Evolutionary conservation across 1,284 basidiomycete genomes (phyloP).

Genomic region (Cutaneotrichosporon sp.): DNA sequence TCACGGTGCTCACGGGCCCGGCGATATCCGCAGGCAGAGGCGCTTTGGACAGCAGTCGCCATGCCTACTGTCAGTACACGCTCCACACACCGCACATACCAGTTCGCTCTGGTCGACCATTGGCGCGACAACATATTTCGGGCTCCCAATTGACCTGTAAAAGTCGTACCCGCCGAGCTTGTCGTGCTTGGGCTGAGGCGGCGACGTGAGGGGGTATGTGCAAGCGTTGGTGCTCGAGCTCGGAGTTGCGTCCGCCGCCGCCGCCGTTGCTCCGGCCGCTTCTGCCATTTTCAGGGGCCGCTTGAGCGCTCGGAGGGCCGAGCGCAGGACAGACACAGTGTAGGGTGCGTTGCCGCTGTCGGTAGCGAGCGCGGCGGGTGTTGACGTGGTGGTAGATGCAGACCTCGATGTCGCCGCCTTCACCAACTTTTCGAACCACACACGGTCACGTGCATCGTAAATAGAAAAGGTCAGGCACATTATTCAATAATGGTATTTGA

Average conservation of each 20-base stretch:
- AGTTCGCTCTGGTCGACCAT: slow-evolving; percentile 98
- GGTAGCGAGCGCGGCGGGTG: too few species aligned
- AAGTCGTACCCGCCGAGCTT: slow-evolving; percentile 78
- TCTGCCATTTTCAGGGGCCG: not conserved
- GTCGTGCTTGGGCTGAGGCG: slow-evolving; percentile 8
- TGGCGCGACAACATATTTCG: slow-evolving; percentile 84
- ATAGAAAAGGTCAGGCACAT: not conserved
- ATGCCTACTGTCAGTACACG: slow-evolving; percentile 58
- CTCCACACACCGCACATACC: slow-evolving; percentile 58
- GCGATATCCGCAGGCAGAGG: slow-evolving; percentile 56
- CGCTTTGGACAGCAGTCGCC: slow-evolving; percentile 79
- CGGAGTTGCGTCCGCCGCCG: not conserved
- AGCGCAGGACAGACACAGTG: slow-evolving; percentile 9
- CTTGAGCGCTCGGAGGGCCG: slow-evolving; percentile 4
- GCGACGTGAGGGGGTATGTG: not conserved
- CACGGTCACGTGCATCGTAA: not conserved
- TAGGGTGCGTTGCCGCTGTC: too few species aligned
- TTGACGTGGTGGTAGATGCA: not conserved
- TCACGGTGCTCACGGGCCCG: slow-evolving; percentile 25
- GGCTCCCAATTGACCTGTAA: slow-evolving; percentile 73
- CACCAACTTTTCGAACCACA: slow-evolving; percentile 3
- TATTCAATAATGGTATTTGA: too few species aligned
- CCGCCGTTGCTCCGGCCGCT: not conserved
- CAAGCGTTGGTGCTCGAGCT: too few species aligned
- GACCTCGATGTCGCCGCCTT: not conserved